Base-by-base conservation (phyloP, 345 rosid genomes). In the Arabis hirsuta region DNA sequence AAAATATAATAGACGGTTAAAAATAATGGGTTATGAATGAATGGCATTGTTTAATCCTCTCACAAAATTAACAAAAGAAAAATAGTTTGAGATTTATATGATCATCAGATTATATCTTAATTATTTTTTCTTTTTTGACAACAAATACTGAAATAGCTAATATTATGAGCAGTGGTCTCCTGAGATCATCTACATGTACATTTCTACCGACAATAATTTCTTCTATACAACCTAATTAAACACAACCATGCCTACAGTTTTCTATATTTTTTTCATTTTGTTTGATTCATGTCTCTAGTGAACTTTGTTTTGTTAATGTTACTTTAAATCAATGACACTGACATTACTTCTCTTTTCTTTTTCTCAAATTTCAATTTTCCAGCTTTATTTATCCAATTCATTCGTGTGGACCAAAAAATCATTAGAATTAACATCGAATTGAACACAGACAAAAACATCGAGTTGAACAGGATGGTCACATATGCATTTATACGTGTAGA, bases 351-450 rank as follows among this genome's bases (percentile, higher is more conserved):
- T 74, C 41, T 76, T 70, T 76, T 42, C 55, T 69, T 67, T 22
- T 69, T 69, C 29, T 57, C 31, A 70, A 14, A 41, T 50, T 63
- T 41, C 34, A 12, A 3, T 57, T 64, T 69, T 69, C 29, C 24
- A 22, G 67, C 72, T 70, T 57, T 63, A 55, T n/a, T 64, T 56
- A n/a, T 76, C 62, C 14, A 64, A 38, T 71, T 57, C 62, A 4
- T 75, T 70, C 67, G 71, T 76, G 80, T 76, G 80, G 80, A 76
- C 76, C 66, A 63, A 39, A 54, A 51, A 54, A 76, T 55, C 71
- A 70, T 48, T 57, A 64, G 12, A 27, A 56, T n/a, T 24, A 62
- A 62, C 71, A 69, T 46, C 74, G 22, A 62, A 62, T 61, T 12
- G 52, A 61, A 61, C 39, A 51, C 45, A 51, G 73, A 74, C 73